These are phyloP conservation scores for Didymella pinodella DNA, from an alignment of 2,329 filamentous ascomycete species.

Conservation along the genomic window DNA sequence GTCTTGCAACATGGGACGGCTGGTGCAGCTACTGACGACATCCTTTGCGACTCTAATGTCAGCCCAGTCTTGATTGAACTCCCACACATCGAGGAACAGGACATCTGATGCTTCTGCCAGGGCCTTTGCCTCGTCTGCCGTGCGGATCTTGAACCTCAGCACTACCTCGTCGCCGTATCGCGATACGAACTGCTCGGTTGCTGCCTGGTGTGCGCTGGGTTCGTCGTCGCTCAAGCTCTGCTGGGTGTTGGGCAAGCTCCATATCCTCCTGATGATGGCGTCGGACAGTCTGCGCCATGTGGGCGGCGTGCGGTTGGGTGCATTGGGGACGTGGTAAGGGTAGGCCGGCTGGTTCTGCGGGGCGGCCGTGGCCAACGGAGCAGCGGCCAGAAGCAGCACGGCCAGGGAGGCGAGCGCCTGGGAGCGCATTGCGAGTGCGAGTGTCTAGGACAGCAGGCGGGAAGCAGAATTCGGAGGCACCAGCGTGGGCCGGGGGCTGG, in stretches of 20 bases:
- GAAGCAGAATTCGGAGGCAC: neutral
- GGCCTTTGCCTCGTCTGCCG: conserved; percentile 71
- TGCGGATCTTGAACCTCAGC: conserved; percentile 82
- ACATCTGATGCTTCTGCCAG: conserved; percentile 76
- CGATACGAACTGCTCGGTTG: conserved; percentile 43
- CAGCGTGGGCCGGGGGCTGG: neutral
- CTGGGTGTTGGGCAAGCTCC: conserved; percentile 36
- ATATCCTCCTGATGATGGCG: conserved; percentile 45
- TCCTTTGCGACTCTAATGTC: conserved; percentile 82
- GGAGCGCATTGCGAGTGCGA: conserved; percentile 39
- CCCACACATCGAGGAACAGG: conserved; percentile 90
- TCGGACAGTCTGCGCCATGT: conserved; percentile 52
- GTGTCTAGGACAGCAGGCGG: neutral
- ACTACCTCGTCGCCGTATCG: conserved; percentile 84
- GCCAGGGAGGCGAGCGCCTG: conserved; percentile 35
- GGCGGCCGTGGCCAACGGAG: conserved; percentile 38
- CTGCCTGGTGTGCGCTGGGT: conserved; percentile 1
- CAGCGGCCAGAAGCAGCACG: conserved; percentile 44
- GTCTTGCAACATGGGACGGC: neutral
- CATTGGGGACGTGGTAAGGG: conserved; percentile 23
- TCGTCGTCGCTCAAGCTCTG: conserved; percentile 14
- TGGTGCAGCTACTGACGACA: conserved; percentile 63
- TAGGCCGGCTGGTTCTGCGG: conserved; percentile 34
- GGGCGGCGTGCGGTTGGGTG: conserved; percentile 29
- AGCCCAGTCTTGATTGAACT: conserved; percentile 79